phyloP scores from a whole-genome alignment of 352 stramenopile species.

The Phytopythium delawarense region DNA sequence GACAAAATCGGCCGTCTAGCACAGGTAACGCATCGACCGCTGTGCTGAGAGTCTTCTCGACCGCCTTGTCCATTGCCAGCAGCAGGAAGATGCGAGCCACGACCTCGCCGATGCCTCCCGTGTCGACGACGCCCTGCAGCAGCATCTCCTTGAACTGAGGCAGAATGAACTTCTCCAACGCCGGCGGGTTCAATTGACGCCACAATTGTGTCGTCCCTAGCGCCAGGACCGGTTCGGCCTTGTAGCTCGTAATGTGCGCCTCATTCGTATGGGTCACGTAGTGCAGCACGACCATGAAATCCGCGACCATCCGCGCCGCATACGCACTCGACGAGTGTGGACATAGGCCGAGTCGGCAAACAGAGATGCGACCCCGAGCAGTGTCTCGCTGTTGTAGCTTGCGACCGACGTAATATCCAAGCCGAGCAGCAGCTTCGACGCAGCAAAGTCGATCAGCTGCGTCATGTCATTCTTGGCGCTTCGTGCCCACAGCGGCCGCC shows the following conservation, averaged over 20 bases:
- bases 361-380: constrained; percentile 19
- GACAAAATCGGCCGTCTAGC: background rate
- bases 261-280: constrained; percentile 15
- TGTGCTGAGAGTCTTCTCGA: too few relatives aligned
- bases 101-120: constrained; percentile 5
- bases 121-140: constrained; percentile 1
- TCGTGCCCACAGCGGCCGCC: background rate
- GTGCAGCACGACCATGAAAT: constrained; percentile 20
- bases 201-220: constrained; percentile 24
- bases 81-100: background rate
- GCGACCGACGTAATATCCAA: background rate
- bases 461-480: background rate
- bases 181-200: constrained; percentile 4
- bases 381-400: constrained; percentile 8
- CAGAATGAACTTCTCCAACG: constrained; percentile 1
- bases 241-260: constrained; percentile 13
- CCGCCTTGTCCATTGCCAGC: constrained; percentile 7
- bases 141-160: constrained; percentile 8
- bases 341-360: constrained; percentile 21
- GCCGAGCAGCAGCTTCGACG: background rate
- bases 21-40: background rate
- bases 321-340: constrained; percentile 11
- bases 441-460: background rate
- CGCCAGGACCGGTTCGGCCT: constrained; percentile 22
- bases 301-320: constrained; percentile 13